A percentile compares a stretch with the other conserved stretches of the same genome.
Evolutionary conservation across 2,329 filamentous ascomycete genomes (phyloP).

Genomic region (Neurospora sp.): DNA sequence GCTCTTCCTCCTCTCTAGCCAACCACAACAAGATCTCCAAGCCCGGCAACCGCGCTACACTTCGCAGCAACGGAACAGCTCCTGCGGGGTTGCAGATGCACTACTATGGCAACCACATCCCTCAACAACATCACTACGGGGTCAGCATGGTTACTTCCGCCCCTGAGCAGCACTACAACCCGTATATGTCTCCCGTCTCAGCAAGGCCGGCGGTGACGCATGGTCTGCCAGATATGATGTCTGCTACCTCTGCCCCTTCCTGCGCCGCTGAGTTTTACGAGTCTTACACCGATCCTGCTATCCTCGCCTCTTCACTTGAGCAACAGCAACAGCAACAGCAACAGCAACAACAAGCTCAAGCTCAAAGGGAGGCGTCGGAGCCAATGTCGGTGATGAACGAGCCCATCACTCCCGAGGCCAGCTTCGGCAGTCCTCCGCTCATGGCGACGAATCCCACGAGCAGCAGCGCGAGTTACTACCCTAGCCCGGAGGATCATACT

Average conservation of each 20-base stretch:
- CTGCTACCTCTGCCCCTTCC: neutral
- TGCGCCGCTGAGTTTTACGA: neutral
- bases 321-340: neutral
- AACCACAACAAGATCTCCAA: neutral
- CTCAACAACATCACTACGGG: neutral
- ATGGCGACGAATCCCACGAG: neutral
- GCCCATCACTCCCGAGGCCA: slow-evolving; percentile 10
- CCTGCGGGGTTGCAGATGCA: neutral
- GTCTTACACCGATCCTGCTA: neutral
- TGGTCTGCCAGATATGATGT: neutral
- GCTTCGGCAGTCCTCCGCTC: slow-evolving; percentile 2
- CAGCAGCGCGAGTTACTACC: neutral
- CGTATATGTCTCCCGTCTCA: neutral
- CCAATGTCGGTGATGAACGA: slow-evolving; percentile 3
- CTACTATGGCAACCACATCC: neutral
- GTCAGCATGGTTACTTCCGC: neutral
- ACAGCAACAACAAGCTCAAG: neutral
- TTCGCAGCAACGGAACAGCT: neutral
- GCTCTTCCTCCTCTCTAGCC: neutral
- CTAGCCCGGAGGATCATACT: neutral
- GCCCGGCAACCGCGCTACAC: neutral
- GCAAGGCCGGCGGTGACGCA: neutral
- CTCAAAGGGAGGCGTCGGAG: slow-evolving; percentile 3
- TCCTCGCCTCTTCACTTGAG: neutral
- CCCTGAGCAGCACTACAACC: neutral